Conservation (phyloP, 352 stramenopile genomes). For the Poterioochromonas sp. region DNA sequence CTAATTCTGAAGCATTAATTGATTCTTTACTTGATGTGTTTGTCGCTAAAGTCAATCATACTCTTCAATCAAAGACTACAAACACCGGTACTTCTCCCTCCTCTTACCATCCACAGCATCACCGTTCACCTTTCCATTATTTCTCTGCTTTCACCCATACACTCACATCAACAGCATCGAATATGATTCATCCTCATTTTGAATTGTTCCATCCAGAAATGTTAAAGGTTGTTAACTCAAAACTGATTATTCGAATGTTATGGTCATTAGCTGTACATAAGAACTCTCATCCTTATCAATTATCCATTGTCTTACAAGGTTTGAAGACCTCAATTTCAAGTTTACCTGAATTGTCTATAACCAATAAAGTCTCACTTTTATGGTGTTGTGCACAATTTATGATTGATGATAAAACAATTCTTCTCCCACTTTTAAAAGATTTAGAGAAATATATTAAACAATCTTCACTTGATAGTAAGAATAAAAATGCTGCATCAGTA, state of each 20-base stretch:
- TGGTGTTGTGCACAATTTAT: neutral
- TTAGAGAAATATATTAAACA: too few relatives aligned
- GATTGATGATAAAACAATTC: neutral
- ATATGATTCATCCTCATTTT: too few relatives aligned
- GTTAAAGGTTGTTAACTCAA: too few relatives aligned
- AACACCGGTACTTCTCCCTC: too few relatives aligned
- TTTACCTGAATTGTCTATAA: neutral
- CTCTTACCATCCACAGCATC: too few relatives aligned
- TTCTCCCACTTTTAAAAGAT: neutral
- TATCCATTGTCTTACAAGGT: neutral
- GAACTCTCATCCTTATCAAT: neutral
- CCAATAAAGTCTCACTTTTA: neutral
- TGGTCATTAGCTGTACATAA: neutral
- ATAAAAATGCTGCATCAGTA: neutral
- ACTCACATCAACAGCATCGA: too few relatives aligned
- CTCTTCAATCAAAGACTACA: neutral
- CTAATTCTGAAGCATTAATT: neutral
- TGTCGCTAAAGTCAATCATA: neutral
- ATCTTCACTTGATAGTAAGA: neutral
- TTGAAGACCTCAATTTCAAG: neutral
- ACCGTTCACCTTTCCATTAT: too few relatives aligned
- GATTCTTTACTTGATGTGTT: neutral
- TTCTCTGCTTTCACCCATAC: too few relatives aligned
- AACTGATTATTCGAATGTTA: neutral
- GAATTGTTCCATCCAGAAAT: neutral